Percentiles rank a stretch among this genome's conserved stretches.
These are phyloP conservation scores for Globisporangium solare DNA, from an alignment of 352 stramenopile species.

Conservation along the genomic window DNA sequence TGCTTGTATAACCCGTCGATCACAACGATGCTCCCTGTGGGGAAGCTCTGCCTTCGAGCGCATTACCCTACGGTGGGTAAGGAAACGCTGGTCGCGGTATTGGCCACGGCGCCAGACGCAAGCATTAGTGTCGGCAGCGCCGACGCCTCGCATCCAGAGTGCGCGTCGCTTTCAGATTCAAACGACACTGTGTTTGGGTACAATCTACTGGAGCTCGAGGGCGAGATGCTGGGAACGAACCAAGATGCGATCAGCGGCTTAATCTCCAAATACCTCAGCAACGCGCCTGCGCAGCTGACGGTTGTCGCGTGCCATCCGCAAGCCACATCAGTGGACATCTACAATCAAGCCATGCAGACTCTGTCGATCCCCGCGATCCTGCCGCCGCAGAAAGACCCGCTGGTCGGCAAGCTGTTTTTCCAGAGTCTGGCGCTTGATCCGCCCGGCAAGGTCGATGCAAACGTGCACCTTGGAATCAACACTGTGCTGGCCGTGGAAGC, in stretches of 20 bases:
- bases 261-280: slow-evolving; percentile 78
- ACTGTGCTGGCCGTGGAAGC: slow-evolving; percentile 64
- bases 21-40: slow-evolving; percentile 61
- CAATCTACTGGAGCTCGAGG: slow-evolving; percentile 64
- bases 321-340: slow-evolving; percentile 63
- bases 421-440: slow-evolving; percentile 45
- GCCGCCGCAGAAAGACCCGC: slow-evolving; percentile 50
- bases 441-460: slow-evolving; percentile 35
- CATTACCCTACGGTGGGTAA: slow-evolving; percentile 39
- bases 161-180: slow-evolving; percentile 21
- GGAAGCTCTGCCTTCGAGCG: slow-evolving; percentile 54
- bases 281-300: slow-evolving; percentile 40
- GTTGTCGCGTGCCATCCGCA: slow-evolving; percentile 57
- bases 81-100: slow-evolving; percentile 47
- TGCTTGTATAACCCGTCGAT: slow-evolving; percentile 81
- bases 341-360: slow-evolving; percentile 68
- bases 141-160: slow-evolving; percentile 55
- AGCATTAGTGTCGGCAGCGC: slow-evolving; percentile 37
- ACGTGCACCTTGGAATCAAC: slow-evolving; percentile 37
- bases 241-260: slow-evolving; percentile 60
- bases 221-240: slow-evolving; percentile 61
- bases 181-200: slow-evolving; percentile 44
- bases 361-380: slow-evolving; percentile 57
- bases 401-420: slow-evolving; percentile 68
- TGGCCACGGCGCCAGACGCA: slow-evolving; percentile 32